Evolutionary conservation across 257 asterid species (phyloP), one percentile per base, ranked within the genome.

Genomic region (Ilex aquifolium): DNA sequence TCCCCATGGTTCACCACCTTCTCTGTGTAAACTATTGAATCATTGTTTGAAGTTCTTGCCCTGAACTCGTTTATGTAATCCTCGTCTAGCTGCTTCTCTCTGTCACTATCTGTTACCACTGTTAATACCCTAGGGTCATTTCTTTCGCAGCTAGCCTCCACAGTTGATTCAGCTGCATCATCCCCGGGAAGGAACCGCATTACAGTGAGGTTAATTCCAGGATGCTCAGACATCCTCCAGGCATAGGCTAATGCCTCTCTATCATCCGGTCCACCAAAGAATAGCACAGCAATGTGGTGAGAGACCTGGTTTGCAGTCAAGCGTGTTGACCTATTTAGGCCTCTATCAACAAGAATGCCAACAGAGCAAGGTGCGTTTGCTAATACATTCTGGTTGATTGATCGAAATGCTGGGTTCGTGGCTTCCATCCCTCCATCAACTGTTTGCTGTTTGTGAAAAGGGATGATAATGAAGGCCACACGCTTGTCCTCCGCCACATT

Each of bases 391-490:
- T 90, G 96, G 63, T 93, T 93, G 56, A 93, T 82, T 1, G 80
- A 68, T 1, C 88, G 82, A 59, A 68, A 90, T 0, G 92, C 85
- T 0, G 96, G 89, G 65, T 93, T 87, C 0, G 88, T 77, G 0
- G 90, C 74, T 60, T 90, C 97, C 95, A 93, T 86, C 6, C 94
- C 97, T 0, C 99, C 99, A 32, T 90, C 99, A 4, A 93, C 99
- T 0, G 97, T 88, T 57, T 93, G 99, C 29, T 93, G 97, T 30
- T 90, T 93, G 69, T 93, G 97, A 54, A 90, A 93, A 1, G 97
- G 99, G 62, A 93, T 44, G 57, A 93, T 80, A 3, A 93, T 66
- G 10, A 93, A 51, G 0, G 95, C 90, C 0, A 76, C 89, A 0
- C 95, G 83, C 15, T 93, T 90, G 57, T 93, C 99, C 79, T 87